Conservation (phyloP, 257 asterid species). For the Craterostigma plantagineum region DNA sequence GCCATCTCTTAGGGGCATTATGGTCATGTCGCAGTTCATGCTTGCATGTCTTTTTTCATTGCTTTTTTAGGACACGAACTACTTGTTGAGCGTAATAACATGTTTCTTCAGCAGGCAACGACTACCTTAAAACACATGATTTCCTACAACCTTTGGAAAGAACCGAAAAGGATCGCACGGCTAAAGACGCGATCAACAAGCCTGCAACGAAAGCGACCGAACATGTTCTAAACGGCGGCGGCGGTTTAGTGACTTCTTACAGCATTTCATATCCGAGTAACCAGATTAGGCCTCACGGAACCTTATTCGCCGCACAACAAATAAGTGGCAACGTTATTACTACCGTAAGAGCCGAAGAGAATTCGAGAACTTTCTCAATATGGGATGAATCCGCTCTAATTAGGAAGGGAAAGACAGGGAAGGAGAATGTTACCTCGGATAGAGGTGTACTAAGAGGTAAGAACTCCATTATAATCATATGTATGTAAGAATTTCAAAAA, state of each 20-base stretch:
- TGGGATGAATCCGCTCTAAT: constrained; percentile 67
- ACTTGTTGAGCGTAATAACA: background rate
- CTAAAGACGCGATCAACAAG: constrained; percentile 27
- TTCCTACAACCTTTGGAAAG: constrained; percentile 80
- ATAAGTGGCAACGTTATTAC: constrained; percentile 41
- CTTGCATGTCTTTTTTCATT: too few relatives aligned
- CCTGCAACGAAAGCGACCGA: constrained; percentile 27
- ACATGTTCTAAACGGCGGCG: constrained; percentile 57
- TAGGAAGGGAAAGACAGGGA: constrained; percentile 96
- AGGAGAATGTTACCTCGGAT: constrained; percentile 64
- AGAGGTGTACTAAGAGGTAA: constrained; percentile 45
- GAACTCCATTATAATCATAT: background rate
- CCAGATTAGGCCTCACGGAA: constrained; percentile 16
- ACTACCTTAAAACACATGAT: constrained; percentile 67
- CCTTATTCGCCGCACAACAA: background rate
- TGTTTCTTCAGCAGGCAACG: constrained; percentile 22
- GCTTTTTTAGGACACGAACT: background rate
- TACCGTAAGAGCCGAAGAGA: constrained; percentile 18
- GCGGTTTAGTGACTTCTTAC: constrained; percentile 46
- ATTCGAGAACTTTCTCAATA: constrained; percentile 58
- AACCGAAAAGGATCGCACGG: constrained; percentile 28
- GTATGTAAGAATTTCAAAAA: too few relatives aligned
- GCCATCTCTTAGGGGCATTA: too few relatives aligned
- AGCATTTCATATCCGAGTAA: constrained; percentile 65
- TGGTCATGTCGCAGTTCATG: too few relatives aligned